phyloP scores from a whole-genome alignment of 2,329 filamentous ascomycete species.

The Fusarium chuoi region DNA sequence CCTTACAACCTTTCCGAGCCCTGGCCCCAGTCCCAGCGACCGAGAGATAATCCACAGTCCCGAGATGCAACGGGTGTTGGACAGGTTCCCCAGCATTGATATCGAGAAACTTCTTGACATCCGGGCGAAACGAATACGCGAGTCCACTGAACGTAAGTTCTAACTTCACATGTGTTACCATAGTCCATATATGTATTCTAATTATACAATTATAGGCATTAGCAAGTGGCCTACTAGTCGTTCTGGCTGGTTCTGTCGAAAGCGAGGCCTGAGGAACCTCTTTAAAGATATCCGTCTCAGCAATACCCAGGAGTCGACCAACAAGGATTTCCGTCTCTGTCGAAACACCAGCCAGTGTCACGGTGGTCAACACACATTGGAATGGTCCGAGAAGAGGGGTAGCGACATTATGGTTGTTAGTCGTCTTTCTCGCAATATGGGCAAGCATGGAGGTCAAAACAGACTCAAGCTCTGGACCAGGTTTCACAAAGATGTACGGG shows the following conservation, averaged over 20 bases:
- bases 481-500: not conserved
- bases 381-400: slow-evolving; percentile 3
- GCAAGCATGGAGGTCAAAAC: not conserved
- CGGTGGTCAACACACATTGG: not conserved
- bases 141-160: not conserved
- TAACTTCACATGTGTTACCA: not conserved
- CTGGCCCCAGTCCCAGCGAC: not conserved
- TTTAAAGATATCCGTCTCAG: not conserved
- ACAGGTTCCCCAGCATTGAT: not conserved
- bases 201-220: not conserved
- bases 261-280: not conserved
- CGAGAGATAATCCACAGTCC: not conserved
- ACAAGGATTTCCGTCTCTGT: slow-evolving; percentile 3
- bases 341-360: not conserved
- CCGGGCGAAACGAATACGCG: not conserved
- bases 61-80: not conserved
- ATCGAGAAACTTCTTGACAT: not conserved
- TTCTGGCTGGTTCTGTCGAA: not conserved
- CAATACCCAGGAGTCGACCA: not conserved
- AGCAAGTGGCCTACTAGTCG: not conserved
- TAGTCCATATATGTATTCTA: not conserved
- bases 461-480: not conserved
- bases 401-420: slow-evolving; percentile 9
- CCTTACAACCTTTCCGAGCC: not conserved
- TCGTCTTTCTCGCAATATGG: not conserved